Conservation (phyloP, 1,284 basidiomycete species). For the Marasmius fiardii region DNA sequence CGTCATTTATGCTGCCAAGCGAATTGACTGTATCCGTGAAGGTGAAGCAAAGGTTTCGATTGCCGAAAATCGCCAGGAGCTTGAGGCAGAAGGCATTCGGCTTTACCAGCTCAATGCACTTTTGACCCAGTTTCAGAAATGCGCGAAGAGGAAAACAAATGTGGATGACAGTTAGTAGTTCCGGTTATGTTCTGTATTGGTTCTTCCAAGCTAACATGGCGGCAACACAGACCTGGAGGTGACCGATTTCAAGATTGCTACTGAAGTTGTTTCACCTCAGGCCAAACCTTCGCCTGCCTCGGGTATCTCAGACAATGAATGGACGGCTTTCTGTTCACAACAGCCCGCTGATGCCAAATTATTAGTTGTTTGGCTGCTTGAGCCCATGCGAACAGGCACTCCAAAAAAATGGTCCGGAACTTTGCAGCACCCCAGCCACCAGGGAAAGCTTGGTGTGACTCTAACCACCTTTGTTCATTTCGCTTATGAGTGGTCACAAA, state of each 20-base stretch:
- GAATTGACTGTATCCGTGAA: too few relatives aligned
- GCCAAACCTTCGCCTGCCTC: background rate
- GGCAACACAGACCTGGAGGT: background rate
- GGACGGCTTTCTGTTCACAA: too few relatives aligned
- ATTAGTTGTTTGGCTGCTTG: slow-evolving; percentile 7
- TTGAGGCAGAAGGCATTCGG: background rate
- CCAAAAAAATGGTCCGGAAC: slow-evolving; percentile 14
- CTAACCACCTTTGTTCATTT: slow-evolving; percentile 13
- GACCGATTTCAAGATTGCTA: background rate
- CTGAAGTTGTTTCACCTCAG: background rate
- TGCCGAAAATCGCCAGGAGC: background rate
- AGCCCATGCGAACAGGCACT: slow-evolving; percentile 5
- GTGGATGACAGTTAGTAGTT: background rate
- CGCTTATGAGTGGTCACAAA: background rate
- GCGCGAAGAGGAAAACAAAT: background rate
- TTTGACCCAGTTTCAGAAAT: background rate
- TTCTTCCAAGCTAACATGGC: background rate
- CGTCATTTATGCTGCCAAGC: too few relatives aligned
- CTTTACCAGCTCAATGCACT: background rate
- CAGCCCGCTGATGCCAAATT: background rate
- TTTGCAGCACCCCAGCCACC: slow-evolving; percentile 9
- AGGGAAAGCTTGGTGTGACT: slow-evolving; percentile 10
- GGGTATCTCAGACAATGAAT: background rate
- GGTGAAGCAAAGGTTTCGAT: background rate
- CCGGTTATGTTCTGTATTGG: background rate